Evolutionary conservation across 345 rosid species (phyloP).

Genomic region (Hevea brasiliensis): DNA sequence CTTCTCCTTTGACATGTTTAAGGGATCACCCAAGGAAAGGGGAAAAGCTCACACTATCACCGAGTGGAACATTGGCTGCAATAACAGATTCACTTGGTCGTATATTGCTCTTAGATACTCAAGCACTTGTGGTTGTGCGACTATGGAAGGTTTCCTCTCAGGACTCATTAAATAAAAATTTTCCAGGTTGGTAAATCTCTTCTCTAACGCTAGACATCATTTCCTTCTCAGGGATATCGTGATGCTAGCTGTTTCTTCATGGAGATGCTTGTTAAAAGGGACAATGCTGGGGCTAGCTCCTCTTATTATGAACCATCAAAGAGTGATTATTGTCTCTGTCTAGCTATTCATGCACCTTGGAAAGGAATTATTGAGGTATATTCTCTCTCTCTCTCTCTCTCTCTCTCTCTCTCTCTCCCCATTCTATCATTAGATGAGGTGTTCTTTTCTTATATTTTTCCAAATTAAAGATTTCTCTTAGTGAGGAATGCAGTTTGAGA

Average conservation of each 20-base stretch:
- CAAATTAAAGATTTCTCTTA: background rate
- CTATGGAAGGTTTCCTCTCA: slow-evolving; percentile 76
- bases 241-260: slow-evolving; percentile 90
- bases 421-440: background rate
- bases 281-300: slow-evolving; percentile 47
- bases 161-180: background rate
- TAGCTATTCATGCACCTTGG: slow-evolving; percentile 95
- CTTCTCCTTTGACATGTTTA: slow-evolving; percentile 91
- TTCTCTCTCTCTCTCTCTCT: too few species aligned
- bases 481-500: background rate
- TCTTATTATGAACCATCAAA: slow-evolving; percentile 52
- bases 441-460: background rate
- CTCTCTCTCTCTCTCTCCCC: too few species aligned
- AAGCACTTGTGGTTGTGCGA: slow-evolving; percentile 91
- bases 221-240: slow-evolving; percentile 73
- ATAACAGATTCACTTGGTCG: slow-evolving; percentile 98
- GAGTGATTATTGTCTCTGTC: slow-evolving; percentile 88
- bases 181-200: background rate
- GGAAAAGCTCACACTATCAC: slow-evolving; percentile 80
- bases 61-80: slow-evolving; percentile 97
- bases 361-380: slow-evolving; percentile 90
- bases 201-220: slow-evolving; percentile 2
- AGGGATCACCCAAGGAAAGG: slow-evolving; percentile 96
- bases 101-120: slow-evolving; percentile 88
- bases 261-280: slow-evolving; percentile 80